Evolutionary conservation across 495 filamentous ascomycete species (phyloP), one percentile per base, ranked within the genome.

Genomic region (Amphirosellinia nigrospora): DNA sequence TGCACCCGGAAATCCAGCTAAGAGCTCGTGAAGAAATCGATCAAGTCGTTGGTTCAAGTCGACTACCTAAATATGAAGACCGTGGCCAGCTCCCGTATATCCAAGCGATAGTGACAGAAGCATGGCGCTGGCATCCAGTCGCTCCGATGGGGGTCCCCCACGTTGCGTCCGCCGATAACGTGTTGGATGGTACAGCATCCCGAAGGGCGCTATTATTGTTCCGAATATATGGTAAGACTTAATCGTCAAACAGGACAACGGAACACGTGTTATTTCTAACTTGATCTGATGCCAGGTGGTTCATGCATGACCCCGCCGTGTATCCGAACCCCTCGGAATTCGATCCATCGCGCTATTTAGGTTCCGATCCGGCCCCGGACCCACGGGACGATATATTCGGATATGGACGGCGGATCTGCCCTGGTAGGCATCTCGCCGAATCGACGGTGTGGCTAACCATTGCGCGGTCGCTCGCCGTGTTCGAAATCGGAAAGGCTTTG

Each of bases 321-420:
- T 81, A 79, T 64, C 72, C 77, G 1, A 78, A 80, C n/a, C 84
- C 86, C 0, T 71, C 73, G 0, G 34, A 7, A 8, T 87, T 84
- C 74, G 70, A 80, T n/a, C 80, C 80, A 34, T 78, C 81, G 38
- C 73, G 80, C 23, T 79, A 79, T 62, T n/a, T 79, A 1, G 77
- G 79, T 21, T 79, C 83, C 0, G 72, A 77, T 0, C 58, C 79
- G 19, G 77, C 78, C 52, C 81, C 82, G 0, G 82, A 82, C 3
- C 80, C 80, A 10, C 75, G 77, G 21, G 75, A 79, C 53, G 77
- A 79, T 4, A 73, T 70, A 13, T 89, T 86, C 71, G 86, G 87
- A 3, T 84, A 81, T 74, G 84, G 85, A 50, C 78, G 85, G 1
- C 78, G 85, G 11, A 78, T 84, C 55, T 87, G 85, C 65, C 83